These are phyloP conservation scores for Aspergillus pseudotamarii DNA, from an alignment of 2,329 filamentous ascomycete species.

Conservation along the genomic window DNA sequence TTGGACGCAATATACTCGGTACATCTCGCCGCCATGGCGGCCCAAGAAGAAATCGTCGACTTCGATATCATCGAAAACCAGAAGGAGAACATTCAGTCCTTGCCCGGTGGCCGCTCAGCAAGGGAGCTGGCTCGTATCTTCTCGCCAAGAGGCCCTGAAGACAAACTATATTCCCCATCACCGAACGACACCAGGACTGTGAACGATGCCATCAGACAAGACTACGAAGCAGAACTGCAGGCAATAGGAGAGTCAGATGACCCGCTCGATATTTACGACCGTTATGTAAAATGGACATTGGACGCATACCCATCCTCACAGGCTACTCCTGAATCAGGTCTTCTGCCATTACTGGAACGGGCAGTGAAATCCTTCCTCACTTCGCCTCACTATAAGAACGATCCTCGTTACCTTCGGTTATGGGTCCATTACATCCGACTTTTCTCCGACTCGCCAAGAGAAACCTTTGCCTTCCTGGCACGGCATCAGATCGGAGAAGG, in stretches of 20 bases:
- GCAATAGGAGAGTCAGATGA: slow-evolving; percentile 86
- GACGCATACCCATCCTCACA: slow-evolving; percentile 94
- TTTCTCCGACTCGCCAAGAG: slow-evolving; percentile 89
- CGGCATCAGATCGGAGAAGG: slow-evolving; percentile 84
- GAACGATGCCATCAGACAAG: slow-evolving; percentile 76
- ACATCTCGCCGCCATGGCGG: slow-evolving; percentile 54
- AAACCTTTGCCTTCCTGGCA: slow-evolving; percentile 88
- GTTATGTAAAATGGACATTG: slow-evolving; percentile 95
- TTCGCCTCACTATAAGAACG: slow-evolving; percentile 89
- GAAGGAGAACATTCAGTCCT: slow-evolving; percentile 96
- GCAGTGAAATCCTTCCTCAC: slow-evolving; percentile 87
- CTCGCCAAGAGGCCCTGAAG: slow-evolving; percentile 49
- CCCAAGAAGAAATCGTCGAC: slow-evolving; percentile 49
- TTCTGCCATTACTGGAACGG: slow-evolving; percentile 85
- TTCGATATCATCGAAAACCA: slow-evolving; percentile 95
- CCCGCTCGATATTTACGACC: slow-evolving; percentile 90
- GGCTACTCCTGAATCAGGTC: slow-evolving; percentile 86
- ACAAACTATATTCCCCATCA: slow-evolving; percentile 63
- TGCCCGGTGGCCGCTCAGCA: slow-evolving; percentile 86
- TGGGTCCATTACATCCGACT: slow-evolving; percentile 94
- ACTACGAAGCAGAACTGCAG: slow-evolving; percentile 82
- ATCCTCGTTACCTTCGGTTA: slow-evolving; percentile 87
- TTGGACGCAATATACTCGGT: slow-evolving; percentile 27
- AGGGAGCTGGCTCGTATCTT: slow-evolving; percentile 80
- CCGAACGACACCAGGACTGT: slow-evolving; percentile 74